These are phyloP conservation scores for Boletus rubroflammeus DNA, from an alignment of 768 basidiomycete species.

Conservation along the genomic window DNA sequence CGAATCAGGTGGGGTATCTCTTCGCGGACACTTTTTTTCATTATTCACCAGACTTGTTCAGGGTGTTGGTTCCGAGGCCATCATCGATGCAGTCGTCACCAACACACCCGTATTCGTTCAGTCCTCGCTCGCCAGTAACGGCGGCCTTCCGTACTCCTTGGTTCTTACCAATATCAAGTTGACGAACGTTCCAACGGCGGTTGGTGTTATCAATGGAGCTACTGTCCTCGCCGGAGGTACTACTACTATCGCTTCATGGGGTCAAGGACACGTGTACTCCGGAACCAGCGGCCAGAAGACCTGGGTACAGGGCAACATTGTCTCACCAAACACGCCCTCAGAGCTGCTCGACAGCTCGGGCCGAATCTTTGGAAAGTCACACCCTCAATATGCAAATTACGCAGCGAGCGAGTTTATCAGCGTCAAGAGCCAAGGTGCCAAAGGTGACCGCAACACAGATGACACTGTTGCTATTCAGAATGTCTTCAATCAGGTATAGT, in stretches of 20 bases:
- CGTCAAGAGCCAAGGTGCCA: slow-evolving; percentile 64
- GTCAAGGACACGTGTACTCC: slow-evolving; percentile 65
- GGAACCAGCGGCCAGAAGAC: slow-evolving; percentile 43
- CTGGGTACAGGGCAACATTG: slow-evolving; percentile 51
- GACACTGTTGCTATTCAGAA: slow-evolving; percentile 65
- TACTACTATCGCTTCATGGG: slow-evolving; percentile 52
- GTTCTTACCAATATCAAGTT: slow-evolving; percentile 36
- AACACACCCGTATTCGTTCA: slow-evolving; percentile 44
- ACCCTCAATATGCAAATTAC: slow-evolving; percentile 64
- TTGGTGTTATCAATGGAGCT: slow-evolving; percentile 30
- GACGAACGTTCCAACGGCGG: slow-evolving; percentile 32
- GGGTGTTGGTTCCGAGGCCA: slow-evolving; percentile 42
- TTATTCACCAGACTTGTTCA: slow-evolving; percentile 12
- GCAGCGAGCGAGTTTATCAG: slow-evolving; percentile 63
- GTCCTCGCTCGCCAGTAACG: slow-evolving; percentile 31
- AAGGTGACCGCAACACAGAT: slow-evolving; percentile 71
- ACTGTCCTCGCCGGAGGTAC: slow-evolving; percentile 37
- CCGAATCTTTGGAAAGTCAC: slow-evolving; percentile 56
- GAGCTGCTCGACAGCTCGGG: slow-evolving; percentile 55
- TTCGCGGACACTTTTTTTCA: neutral
- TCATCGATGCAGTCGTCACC: slow-evolving; percentile 45
- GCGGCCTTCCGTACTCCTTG: slow-evolving; percentile 32
- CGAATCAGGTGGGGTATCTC: slow-evolving; percentile 29
- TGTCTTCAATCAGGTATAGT: slow-evolving; percentile 49
- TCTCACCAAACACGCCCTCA: slow-evolving; percentile 46